Evolutionary conservation across 805 yeast species (phyloP).

Genomic region (Ogataea sp.): DNA sequence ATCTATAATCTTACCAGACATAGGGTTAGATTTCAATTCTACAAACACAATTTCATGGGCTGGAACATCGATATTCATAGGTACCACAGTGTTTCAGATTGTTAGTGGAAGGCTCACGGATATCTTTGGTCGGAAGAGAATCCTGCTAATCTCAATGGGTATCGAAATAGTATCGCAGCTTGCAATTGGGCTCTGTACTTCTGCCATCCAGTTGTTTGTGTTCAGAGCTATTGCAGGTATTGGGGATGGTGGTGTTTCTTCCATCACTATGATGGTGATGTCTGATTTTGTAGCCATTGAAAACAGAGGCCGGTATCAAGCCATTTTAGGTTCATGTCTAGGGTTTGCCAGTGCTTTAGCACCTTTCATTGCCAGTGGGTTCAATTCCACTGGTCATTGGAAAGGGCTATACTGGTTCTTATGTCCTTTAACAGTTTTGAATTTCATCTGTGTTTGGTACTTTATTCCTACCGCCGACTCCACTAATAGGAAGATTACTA

Average conservation of each 20-base stretch:
- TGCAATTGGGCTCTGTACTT: constrained; percentile 43
- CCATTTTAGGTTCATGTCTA: constrained; percentile 41
- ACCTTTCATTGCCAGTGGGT: constrained; percentile 47
- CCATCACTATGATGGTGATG: constrained; percentile 43
- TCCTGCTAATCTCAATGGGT: constrained; percentile 30
- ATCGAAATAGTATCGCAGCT: constrained; percentile 36
- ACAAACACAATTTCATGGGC: constrained; percentile 48
- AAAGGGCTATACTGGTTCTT: constrained; percentile 42
- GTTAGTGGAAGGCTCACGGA: constrained; percentile 47
- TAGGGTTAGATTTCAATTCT: constrained; percentile 34
- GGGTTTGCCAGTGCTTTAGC: constrained; percentile 48
- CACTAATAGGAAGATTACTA: constrained; percentile 18
- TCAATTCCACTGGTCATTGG: constrained; percentile 36
- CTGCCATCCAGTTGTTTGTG: constrained; percentile 38
- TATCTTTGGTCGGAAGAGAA: constrained; percentile 42
- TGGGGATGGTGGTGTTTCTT: constrained; percentile 46
- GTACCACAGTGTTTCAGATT: constrained; percentile 44
- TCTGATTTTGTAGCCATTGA: constrained; percentile 46
- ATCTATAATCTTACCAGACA: constrained; percentile 39
- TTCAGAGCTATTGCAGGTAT: constrained; percentile 52
- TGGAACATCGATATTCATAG: constrained; percentile 44
- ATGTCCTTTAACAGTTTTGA: constrained; percentile 31
- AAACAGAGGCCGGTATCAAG: constrained; percentile 51
- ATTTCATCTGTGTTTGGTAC: constrained; percentile 22
- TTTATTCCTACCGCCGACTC: constrained; percentile 29